Conservation (phyloP, 2,329 filamentous ascomycete genomes). For the Drechmeria coniospora region DNA sequence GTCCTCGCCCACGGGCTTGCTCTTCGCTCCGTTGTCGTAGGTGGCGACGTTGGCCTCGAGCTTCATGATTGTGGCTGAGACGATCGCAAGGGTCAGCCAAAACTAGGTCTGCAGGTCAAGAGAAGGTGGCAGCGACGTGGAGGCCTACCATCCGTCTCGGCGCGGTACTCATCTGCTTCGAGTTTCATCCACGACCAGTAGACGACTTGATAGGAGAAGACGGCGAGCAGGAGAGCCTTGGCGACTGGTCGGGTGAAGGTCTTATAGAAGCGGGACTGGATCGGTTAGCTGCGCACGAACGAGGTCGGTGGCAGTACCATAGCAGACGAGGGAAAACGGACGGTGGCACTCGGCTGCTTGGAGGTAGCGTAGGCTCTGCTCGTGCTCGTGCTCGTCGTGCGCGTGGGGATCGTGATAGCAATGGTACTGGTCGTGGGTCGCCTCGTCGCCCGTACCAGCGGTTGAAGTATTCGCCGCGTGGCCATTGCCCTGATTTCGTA, state of each 20-base stretch:
- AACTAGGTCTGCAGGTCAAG: slow-evolving; percentile 5
- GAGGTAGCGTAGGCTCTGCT: neutral
- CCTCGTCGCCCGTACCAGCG: too few relatives aligned
- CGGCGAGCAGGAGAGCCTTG: slow-evolving; percentile 59
- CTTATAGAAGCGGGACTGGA: slow-evolving; percentile 55
- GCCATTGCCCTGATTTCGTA: too few relatives aligned
- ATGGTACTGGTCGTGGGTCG: neutral
- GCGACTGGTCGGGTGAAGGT: slow-evolving; percentile 57
- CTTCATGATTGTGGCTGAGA: slow-evolving; percentile 16
- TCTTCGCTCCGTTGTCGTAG: slow-evolving; percentile 13
- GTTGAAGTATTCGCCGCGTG: too few relatives aligned
- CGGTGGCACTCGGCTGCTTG: slow-evolving; percentile 2
- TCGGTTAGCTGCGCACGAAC: neutral
- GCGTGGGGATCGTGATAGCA: neutral
- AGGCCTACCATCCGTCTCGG: slow-evolving; percentile 37
- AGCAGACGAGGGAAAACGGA: neutral
- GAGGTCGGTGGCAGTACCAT: neutral
- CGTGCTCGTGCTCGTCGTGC: neutral
- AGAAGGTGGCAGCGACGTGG: neutral
- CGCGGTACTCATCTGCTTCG: slow-evolving; percentile 53
- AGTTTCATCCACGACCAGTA: slow-evolving; percentile 65
- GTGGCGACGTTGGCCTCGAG: slow-evolving; percentile 23
- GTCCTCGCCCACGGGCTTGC: slow-evolving; percentile 6
- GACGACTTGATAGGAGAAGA: slow-evolving; percentile 63
- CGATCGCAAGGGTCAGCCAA: neutral